phyloP scores from a whole-genome alignment of 1,284 basidiomycete species.

The Wolfiporia cocos region DNA sequence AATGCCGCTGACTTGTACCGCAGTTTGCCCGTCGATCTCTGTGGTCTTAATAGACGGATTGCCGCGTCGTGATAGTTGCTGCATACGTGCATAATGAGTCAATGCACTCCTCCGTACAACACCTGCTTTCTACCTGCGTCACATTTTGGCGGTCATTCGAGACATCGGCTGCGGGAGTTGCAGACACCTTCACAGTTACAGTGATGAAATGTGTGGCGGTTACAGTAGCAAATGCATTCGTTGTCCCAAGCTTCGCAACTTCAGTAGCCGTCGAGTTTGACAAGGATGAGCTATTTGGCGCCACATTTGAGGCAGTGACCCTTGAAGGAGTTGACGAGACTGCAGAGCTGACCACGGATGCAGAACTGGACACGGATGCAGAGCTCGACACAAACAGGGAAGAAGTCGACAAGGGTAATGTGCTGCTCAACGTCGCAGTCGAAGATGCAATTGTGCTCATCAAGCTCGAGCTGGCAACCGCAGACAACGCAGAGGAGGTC shows the following conservation, averaged over 20 bases:
- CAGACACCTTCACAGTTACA: conserved; percentile 8
- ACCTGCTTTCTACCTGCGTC: no score
- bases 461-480: no score
- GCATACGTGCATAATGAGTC: background rate
- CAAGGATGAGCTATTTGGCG: background rate
- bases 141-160: no score
- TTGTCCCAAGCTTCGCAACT: conserved; percentile 4
- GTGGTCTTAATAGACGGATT: background rate
- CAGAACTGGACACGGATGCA: background rate
- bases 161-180: conserved; percentile 8
- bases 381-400: conserved; percentile 3
- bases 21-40: conserved; percentile 6
- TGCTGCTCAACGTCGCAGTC: conserved; percentile 4
- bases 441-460: conserved; percentile 1
- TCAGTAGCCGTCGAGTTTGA: background rate
- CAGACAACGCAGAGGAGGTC: conserved; percentile 4
- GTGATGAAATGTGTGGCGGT: conserved; percentile 2
- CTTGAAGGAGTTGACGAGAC: background rate
- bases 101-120: no score
- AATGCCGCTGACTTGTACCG: conserved; percentile 34
- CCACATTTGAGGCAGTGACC: background rate
- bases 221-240: no score
- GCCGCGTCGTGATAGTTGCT: background rate
- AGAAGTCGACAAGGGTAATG: no score
- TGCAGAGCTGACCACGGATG: background rate